Conservation (phyloP, 2,329 filamentous ascomycete genomes). For the Epichloe glyceriae region DNA sequence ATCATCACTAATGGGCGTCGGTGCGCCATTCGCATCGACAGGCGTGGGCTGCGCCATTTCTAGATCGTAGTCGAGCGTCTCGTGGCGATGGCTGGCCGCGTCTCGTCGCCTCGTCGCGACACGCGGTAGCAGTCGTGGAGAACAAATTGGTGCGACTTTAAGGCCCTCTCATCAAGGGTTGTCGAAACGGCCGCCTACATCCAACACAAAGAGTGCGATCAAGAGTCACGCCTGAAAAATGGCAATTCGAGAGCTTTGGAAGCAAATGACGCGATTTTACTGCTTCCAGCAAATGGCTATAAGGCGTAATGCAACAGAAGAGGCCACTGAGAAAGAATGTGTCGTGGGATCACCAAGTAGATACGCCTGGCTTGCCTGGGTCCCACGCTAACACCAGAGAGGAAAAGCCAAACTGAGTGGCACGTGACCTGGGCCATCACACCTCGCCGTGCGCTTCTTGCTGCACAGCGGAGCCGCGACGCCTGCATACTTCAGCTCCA, state of each 20-base stretch:
- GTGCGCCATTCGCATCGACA: constrained; percentile 28
- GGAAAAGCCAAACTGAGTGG: constrained; percentile 14
- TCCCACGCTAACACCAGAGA: constrained; percentile 16
- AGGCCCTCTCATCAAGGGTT: constrained; percentile 24
- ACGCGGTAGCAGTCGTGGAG: constrained; percentile 22
- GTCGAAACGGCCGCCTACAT: constrained; percentile 19
- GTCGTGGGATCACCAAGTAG: constrained; percentile 22
- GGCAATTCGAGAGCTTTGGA: constrained; percentile 5
- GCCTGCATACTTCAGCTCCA: not conserved
- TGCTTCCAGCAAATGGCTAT: constrained; percentile 12
- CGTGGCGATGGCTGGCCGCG: constrained; percentile 17
- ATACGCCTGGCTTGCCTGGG: constrained; percentile 7
- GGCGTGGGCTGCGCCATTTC: constrained; percentile 30
- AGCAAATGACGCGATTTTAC: constrained; percentile 8
- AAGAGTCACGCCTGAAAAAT: constrained; percentile 10
- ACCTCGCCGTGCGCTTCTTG: not conserved
- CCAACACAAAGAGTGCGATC: constrained; percentile 20
- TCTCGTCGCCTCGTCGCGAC: constrained; percentile 29
- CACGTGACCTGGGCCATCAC: constrained; percentile 14
- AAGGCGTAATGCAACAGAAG: constrained; percentile 17
- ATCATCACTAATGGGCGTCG: constrained; percentile 20
- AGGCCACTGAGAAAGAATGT: constrained; percentile 24
- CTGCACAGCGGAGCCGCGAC: not conserved
- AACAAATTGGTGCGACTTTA: constrained; percentile 28
- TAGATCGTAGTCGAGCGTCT: constrained; percentile 11